These are phyloP conservation scores for Globisporangium paroecandrum DNA, from an alignment of 352 stramenopile genomes.

Conservation along the genomic window DNA sequence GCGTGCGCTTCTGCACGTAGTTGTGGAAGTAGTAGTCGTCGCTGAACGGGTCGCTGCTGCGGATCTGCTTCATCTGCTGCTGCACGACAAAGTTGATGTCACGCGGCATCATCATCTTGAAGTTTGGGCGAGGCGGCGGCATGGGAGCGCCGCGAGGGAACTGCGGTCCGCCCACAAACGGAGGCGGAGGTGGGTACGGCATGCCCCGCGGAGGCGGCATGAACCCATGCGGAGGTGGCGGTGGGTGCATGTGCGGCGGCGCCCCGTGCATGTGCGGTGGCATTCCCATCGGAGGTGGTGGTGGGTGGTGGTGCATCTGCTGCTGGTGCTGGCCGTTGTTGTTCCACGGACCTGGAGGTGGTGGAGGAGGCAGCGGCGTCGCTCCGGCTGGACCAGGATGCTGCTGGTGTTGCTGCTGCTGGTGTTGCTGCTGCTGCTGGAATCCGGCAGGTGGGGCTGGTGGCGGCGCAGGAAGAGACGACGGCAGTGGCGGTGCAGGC, in stretches of 20 bases:
- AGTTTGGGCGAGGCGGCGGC: slow-evolving; percentile 38
- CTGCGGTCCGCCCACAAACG: slow-evolving; percentile 16
- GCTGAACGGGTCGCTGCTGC: slow-evolving; percentile 83
- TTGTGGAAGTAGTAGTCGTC: slow-evolving; percentile 90
- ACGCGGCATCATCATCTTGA: slow-evolving; percentile 85
- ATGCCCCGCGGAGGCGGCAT: slow-evolving; percentile 44
- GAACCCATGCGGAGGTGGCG: slow-evolving; percentile 25
- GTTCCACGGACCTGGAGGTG: slow-evolving; percentile 31
- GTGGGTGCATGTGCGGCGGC: slow-evolving; percentile 34
- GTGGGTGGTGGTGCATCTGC: slow-evolving; percentile 3
- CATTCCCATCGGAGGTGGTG: slow-evolving; percentile 20
- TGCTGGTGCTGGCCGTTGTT: slow-evolving; percentile 23
- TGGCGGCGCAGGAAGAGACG: slow-evolving; percentile 26
- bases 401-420: background rate
- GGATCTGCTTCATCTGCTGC: slow-evolving; percentile 84
- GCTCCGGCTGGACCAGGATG: slow-evolving; percentile 1
- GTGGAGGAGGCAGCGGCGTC: slow-evolving; percentile 11
- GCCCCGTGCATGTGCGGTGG: slow-evolving; percentile 27
- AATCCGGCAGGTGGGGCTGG: slow-evolving; percentile 14
- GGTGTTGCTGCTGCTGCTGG: background rate
- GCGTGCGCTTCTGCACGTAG: slow-evolving; percentile 72
- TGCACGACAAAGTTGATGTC: slow-evolving; percentile 86
- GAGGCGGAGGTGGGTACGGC: slow-evolving; percentile 20
- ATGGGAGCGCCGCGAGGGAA: slow-evolving; percentile 30
- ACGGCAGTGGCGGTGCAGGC: slow-evolving; percentile 20